These are phyloP conservation scores for Garcia nutans DNA, from an alignment of 345 rosid species.

Conservation along the genomic window DNA sequence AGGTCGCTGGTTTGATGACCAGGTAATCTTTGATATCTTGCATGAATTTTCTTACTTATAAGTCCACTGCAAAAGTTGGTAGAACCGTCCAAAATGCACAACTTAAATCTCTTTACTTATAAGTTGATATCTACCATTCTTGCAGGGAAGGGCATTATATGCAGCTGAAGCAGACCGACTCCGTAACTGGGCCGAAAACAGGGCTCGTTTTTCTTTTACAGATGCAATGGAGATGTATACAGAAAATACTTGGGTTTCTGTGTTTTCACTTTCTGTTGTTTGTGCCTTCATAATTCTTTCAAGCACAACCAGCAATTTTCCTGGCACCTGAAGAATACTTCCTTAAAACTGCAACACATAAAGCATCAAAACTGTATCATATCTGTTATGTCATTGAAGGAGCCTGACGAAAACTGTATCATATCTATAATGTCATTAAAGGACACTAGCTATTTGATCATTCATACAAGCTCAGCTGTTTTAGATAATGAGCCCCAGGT, in stretches of 20 bases:
- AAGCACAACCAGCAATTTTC: constrained; percentile 58
- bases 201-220: constrained; percentile 74
- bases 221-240: constrained; percentile 97
- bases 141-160: constrained; percentile 79
- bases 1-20: constrained; percentile 95
- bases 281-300: constrained; percentile 84
- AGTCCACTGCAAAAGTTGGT: not conserved
- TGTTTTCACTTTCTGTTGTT: constrained; percentile 90
- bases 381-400: not conserved
- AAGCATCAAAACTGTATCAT: not conserved
- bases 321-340: constrained; percentile 45
- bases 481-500: not conserved
- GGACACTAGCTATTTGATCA: not conserved
- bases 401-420: not conserved
- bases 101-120: too few relatives aligned
- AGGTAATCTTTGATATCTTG: constrained; percentile 42
- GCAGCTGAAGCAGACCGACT: constrained; percentile 88
- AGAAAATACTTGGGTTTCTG: constrained; percentile 86
- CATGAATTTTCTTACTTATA: not conserved
- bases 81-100: not conserved
- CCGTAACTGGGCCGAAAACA: constrained; percentile 89
- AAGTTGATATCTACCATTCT: too few relatives aligned
- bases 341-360: not conserved
- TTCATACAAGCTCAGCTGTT: constrained; percentile 11
- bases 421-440: not conserved